Percentiles rank a stretch among this genome's conserved stretches.
These are phyloP conservation scores for Apiotrichum brassicae DNA, from an alignment of 1,284 basidiomycete genomes.

Conservation along the genomic window DNA sequence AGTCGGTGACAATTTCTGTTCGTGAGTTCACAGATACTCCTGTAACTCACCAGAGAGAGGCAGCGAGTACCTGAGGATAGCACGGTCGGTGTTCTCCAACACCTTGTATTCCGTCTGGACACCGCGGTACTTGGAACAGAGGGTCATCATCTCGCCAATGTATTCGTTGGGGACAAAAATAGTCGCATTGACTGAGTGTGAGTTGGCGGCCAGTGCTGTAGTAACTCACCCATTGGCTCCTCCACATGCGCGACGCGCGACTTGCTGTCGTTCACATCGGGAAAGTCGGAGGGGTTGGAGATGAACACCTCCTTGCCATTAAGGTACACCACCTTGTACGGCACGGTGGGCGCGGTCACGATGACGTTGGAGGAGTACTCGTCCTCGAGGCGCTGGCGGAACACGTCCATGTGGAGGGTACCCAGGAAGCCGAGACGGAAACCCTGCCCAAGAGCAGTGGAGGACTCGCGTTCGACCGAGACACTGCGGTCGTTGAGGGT, in stretches of 20 bases:
- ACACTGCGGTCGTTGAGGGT: slow-evolving; percentile 52
- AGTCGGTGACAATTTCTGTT: slow-evolving; percentile 79
- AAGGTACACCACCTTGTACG: slow-evolving; percentile 77
- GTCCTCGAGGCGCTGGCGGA: slow-evolving; percentile 87
- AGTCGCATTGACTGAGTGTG: slow-evolving; percentile 61
- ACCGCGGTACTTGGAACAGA: slow-evolving; percentile 74
- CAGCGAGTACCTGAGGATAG: slow-evolving; percentile 72
- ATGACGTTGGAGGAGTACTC: slow-evolving; percentile 88
- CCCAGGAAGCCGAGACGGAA: slow-evolving; percentile 93
- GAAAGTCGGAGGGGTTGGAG: slow-evolving; percentile 90
- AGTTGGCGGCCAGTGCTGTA: slow-evolving; percentile 22
- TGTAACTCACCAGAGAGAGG: slow-evolving; percentile 52
- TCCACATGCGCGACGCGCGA: slow-evolving; percentile 65
- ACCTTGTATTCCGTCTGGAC: slow-evolving; percentile 70
- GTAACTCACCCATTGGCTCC: slow-evolving; percentile 60
- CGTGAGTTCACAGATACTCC: not conserved
- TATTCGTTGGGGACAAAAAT: slow-evolving; percentile 85
- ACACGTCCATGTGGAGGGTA: slow-evolving; percentile 89
- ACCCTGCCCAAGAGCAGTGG: slow-evolving; percentile 89
- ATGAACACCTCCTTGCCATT: slow-evolving; percentile 60
- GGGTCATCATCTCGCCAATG: slow-evolving; percentile 84
- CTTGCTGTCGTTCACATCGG: slow-evolving; percentile 64
- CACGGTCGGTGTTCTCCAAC: slow-evolving; percentile 58
- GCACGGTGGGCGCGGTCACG: slow-evolving; percentile 87
- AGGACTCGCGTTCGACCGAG: slow-evolving; percentile 85